These are phyloP conservation scores for Fomes fomentarius DNA, from an alignment of 1,284 basidiomycete species.

Conservation along the genomic window DNA sequence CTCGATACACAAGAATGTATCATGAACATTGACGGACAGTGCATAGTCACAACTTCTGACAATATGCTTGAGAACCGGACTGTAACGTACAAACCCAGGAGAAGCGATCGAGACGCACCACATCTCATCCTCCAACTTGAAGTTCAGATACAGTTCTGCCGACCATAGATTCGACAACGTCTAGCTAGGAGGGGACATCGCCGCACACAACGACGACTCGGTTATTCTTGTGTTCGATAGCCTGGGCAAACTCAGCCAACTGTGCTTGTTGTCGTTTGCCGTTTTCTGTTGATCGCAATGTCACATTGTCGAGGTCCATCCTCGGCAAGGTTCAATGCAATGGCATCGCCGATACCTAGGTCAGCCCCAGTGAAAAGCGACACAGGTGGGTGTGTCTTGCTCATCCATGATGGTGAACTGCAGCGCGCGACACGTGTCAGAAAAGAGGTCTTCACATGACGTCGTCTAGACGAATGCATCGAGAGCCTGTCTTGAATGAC, in stretches of 20 bases:
- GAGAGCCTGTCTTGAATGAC: too few species aligned
- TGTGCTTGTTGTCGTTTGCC: conserved; percentile 26
- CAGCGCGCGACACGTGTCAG: too few species aligned
- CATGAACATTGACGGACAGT: conserved; percentile 28
- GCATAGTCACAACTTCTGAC: conserved; percentile 28
- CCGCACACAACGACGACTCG: too few species aligned
- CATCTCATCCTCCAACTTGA: conserved; percentile 30
- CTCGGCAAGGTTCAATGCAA: conserved; percentile 42
- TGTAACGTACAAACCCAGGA: too few species aligned
- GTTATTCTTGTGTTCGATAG: conserved; percentile 7
- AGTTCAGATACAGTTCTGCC: conserved; percentile 26
- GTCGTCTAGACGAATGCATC: too few species aligned
- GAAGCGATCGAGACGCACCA: too few species aligned
- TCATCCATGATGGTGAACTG: neutral
- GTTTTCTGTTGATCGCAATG: conserved; percentile 41
- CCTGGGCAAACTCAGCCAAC: conserved; percentile 34
- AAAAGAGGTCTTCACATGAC: too few species aligned
- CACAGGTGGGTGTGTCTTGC: conserved; percentile 1
- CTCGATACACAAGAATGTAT: conserved; percentile 31
- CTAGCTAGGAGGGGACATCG: too few species aligned
- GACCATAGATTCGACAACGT: conserved; percentile 31
- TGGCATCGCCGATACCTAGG: conserved; percentile 45
- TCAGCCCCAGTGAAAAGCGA: conserved; percentile 41
- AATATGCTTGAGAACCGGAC: too few species aligned
- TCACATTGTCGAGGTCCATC: conserved; percentile 47